phyloP scores from a whole-genome alignment of 371 early-diverging fungal species.

The Mortierella sp. region DNA sequence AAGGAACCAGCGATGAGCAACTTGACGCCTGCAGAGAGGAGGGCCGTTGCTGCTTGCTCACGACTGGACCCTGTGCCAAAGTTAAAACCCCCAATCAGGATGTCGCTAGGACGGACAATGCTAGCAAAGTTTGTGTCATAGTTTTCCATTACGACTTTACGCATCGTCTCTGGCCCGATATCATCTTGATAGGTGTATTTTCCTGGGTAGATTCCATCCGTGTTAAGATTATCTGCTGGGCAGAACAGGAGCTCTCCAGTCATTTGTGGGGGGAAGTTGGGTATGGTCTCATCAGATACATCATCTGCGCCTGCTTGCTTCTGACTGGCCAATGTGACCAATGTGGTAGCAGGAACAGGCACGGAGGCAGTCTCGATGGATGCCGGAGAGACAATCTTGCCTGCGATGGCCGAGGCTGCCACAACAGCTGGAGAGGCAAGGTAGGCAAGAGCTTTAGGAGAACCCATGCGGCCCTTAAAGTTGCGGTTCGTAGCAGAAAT shows the following conservation, averaged over 20 bases:
- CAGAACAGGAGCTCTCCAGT: conserved; percentile 89
- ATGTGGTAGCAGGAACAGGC: conserved; percentile 21
- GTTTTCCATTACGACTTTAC: conserved; percentile 96
- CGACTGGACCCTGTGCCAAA: conserved; percentile 97
- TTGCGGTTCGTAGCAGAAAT: conserved; percentile 98
- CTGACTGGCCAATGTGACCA: conserved; percentile 23
- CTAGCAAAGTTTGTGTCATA: conserved; percentile 90
- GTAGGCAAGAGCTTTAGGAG: conserved; percentile 89
- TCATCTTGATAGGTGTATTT: conserved; percentile 97
- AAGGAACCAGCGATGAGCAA: conserved; percentile 91
- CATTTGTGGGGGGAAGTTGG: conserved; percentile 81
- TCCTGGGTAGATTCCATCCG: conserved; percentile 97
- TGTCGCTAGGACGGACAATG: conserved; percentile 75
- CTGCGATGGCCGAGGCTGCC: conserved; percentile 89
- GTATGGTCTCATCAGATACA: conserved; percentile 56
- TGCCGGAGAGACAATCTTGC: conserved; percentile 81
- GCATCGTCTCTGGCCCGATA: conserved; percentile 89
- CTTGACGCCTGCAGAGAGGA: conserved; percentile 86
- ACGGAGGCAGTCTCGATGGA: conserved; percentile 22
- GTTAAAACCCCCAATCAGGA: conserved; percentile 93
- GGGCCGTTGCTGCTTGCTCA: conserved; percentile 97
- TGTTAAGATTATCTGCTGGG: conserved; percentile 93
- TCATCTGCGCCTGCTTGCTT: conserved; percentile 10
- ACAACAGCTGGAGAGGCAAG: conserved; percentile 95
- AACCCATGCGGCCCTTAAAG: conserved; percentile 98